A percentile compares a stretch with the other conserved stretches of the same genome.
These are phyloP conservation scores for Dicorynia guianensis DNA, from an alignment of 306 rosid genomes.

Conservation along the genomic window DNA sequence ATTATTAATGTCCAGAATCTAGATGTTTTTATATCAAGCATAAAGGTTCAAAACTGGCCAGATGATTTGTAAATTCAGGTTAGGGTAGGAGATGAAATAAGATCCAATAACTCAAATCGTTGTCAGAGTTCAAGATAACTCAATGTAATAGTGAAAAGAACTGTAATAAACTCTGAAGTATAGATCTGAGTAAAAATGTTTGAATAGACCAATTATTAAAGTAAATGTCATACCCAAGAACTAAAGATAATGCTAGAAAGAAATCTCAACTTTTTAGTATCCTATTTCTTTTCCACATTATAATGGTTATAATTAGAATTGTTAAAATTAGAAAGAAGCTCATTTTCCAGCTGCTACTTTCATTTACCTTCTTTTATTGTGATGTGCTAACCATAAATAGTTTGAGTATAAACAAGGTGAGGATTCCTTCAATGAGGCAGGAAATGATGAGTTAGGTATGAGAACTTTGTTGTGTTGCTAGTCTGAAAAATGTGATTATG, in stretches of 20 bases:
- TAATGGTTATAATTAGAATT: background rate
- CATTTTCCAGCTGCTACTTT: background rate
- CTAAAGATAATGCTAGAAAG: too few relatives aligned
- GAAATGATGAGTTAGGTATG: conserved; percentile 10
- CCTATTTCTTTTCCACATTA: background rate
- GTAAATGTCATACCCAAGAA: too few relatives aligned
- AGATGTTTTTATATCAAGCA: too few relatives aligned
- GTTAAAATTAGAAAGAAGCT: background rate
- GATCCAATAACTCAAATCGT: too few relatives aligned
- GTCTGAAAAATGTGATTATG: background rate
- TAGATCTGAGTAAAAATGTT: too few relatives aligned
- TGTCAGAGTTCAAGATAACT: too few relatives aligned
- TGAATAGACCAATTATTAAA: too few relatives aligned
- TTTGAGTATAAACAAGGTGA: background rate
- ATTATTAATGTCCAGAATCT: background rate
- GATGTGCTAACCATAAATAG: background rate
- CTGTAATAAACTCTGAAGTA: too few relatives aligned
- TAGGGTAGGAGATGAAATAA: too few relatives aligned
- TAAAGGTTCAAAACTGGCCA: too few relatives aligned
- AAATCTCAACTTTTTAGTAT: background rate
- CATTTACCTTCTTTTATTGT: background rate
- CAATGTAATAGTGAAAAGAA: too few relatives aligned
- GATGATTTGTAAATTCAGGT: too few relatives aligned
- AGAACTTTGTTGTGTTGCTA: conserved; percentile 1
- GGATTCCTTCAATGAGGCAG: background rate